Conservation (phyloP, 345 rosid genomes). For the Eucalyptus erythrocorys region DNA sequence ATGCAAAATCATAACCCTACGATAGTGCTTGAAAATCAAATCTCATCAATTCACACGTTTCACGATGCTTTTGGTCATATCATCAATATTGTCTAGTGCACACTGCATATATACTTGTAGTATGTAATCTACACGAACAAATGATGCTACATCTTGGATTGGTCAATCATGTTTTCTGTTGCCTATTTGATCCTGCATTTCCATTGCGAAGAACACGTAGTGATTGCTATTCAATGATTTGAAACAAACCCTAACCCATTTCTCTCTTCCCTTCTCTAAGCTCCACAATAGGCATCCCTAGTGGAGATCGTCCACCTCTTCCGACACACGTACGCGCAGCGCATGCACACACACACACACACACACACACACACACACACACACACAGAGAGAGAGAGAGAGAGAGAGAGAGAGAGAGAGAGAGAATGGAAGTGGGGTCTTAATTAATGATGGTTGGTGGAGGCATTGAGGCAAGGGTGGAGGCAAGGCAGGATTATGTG, state of each 20-base stretch:
- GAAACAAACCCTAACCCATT: neutral
- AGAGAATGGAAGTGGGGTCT: neutral
- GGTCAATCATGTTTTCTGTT: neutral
- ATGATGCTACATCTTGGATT: neutral
- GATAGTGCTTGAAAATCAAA: neutral
- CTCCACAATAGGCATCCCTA: neutral
- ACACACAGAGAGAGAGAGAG: neutral
- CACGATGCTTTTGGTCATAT: neutral
- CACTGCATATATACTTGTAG: no score
- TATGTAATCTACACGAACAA: neutral
- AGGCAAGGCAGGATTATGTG: neutral
- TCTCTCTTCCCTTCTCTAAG: neutral
- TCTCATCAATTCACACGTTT: neutral
- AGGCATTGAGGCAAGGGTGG: neutral
- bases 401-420: neutral
- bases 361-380: no score
- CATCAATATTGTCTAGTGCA: neutral
- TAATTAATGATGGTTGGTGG: neutral
- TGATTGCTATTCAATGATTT: neutral
- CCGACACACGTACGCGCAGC: neutral
- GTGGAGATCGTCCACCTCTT: neutral
- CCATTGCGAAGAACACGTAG: neutral
- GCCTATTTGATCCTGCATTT: neutral
- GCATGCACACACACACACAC: no score
- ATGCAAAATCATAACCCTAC: neutral